phyloP scores from a whole-genome alignment of 305 asterid genomes.

The Solanum hybrid region DNA sequence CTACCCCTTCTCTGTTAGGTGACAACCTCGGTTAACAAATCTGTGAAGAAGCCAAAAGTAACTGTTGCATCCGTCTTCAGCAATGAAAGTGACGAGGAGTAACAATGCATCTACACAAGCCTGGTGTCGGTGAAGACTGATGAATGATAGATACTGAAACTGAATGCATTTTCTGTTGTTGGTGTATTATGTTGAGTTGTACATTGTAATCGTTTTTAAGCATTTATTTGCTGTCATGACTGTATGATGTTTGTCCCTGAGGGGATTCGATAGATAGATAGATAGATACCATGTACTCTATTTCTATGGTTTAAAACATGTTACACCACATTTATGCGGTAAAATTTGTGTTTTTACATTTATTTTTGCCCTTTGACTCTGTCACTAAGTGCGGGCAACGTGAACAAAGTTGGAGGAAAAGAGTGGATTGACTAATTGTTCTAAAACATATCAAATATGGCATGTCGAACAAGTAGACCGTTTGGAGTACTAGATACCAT shows the following conservation, averaged over 20 bases:
- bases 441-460: neutral
- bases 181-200: neutral
- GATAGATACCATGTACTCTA: neutral
- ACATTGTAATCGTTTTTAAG: neutral
- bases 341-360: neutral
- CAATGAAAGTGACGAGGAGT: conserved; percentile 76
- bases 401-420: neutral
- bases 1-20: conserved; percentile 1
- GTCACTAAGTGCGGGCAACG: neutral
- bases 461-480: neutral
- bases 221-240: neutral
- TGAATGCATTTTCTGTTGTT: neutral
- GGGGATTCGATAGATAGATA: neutral
- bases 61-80: conserved; percentile 61
- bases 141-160: neutral
- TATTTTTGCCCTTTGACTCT: neutral
- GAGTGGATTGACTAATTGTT: neutral
- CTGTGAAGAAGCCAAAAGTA: conserved; percentile 65
- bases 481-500: neutral
- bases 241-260: neutral
- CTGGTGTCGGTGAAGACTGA: neutral
- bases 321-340: neutral
- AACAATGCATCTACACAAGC: conserved; percentile 5
- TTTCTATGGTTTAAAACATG: neutral
- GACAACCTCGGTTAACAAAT: conserved; percentile 34